Base-by-base conservation (phyloP, 306 rosid genomes). In the Trifolium pratense region DNA sequence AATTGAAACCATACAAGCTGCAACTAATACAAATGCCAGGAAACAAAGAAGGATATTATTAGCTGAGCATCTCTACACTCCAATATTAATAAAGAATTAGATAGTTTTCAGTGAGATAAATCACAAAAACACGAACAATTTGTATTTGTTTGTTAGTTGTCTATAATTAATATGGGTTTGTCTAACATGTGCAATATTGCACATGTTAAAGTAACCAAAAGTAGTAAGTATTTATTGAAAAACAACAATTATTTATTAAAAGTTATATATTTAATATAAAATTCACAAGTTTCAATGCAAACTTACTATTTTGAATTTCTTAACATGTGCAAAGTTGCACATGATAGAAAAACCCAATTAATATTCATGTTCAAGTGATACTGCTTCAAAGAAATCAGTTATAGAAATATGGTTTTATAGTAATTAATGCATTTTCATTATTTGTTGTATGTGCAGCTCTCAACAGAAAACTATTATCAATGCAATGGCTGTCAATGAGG, bases 381-480 rank as follows among this genome's bases (percentile, higher is more conserved):
- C 15, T 74, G 40, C 52, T 58, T 2, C 7, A 49, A 60, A 56
- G 49, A 49, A n/a, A 12, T 26, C 20, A 32, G 42, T 29, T 46
- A 7, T 48, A 56, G 3, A 16, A 11, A 74, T 10, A 32, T 15
- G 36, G 29, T 13, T 56, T 15, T 23, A 12, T 23, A 8, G 14
- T 55, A 39, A 62, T 31, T 70, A 58, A 71, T 64, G 25, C 49
- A 32, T 59, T 75, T 55, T 75, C 21, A 25, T 71, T 51, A 21
- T 51, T 49, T 65, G 17, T 53, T 51, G 48, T 65, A 31, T 74
- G 65, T 73, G 81, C 89, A 94, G 99, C 64, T 90, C 99, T 63
- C 99, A 94, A 79, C 99, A 94, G 86, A 94, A 91, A 82, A 91
- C 97, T 58, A 94, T 94, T 62, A 94, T 91, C 72, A 91, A 94